phyloP scores from a whole-genome alignment of 805 yeast species.

The Zygosaccharomyces rouxii region DNA sequence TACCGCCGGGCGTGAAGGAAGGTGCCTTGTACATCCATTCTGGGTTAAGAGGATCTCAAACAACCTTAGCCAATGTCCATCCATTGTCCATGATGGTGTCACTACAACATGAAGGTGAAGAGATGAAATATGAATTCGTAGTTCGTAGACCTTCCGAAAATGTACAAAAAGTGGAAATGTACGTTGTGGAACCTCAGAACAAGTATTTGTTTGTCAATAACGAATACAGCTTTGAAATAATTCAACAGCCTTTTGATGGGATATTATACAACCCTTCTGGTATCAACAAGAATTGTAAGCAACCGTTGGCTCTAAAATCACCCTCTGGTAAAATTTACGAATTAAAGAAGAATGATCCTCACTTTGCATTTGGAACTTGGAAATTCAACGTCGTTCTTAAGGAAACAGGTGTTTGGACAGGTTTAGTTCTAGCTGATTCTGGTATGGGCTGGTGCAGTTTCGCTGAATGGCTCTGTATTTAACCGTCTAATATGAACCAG shows the following conservation, averaged over 20 bases:
- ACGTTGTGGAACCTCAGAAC: constrained; percentile 81
- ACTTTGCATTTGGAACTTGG: constrained; percentile 51
- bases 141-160: constrained; percentile 68
- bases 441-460: constrained; percentile 81
- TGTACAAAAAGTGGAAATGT: constrained; percentile 66
- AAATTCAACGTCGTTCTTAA: constrained; percentile 54
- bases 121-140: constrained; percentile 61
- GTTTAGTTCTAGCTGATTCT: constrained; percentile 71
- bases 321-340: constrained; percentile 79
- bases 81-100: constrained; percentile 73
- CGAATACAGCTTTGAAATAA: constrained; percentile 59
- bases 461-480: constrained; percentile 80
- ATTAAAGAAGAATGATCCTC: constrained; percentile 47
- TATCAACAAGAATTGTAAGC: constrained; percentile 35
- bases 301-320: constrained; percentile 67
- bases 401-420: constrained; percentile 81
- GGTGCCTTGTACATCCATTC: constrained; percentile 77
- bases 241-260: constrained; percentile 58
- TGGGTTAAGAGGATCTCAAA: constrained; percentile 58
- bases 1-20: constrained; percentile 63
- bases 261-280: constrained; percentile 31
- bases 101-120: constrained; percentile 61
- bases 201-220: constrained; percentile 52
- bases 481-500: constrained; percentile 2
- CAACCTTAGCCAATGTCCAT: constrained; percentile 53